These are phyloP conservation scores for Fraxinus albicans DNA, from an alignment of 305 asterid species.

Conservation along the genomic window DNA sequence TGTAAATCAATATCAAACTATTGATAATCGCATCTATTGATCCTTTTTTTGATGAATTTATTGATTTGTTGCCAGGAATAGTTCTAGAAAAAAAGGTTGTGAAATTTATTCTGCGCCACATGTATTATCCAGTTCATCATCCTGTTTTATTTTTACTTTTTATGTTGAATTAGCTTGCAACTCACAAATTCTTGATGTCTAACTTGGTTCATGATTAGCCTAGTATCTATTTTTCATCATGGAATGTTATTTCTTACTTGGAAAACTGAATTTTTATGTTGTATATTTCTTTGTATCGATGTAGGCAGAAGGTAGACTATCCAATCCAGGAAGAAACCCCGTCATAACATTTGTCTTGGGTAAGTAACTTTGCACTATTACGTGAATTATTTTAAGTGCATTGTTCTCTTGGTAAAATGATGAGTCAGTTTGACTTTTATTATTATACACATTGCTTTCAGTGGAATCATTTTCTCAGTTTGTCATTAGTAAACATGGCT, in stretches of 20 bases:
- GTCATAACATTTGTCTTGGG: constrained; percentile 81
- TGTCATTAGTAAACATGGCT: not conserved
- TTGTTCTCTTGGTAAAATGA: constrained; percentile 16
- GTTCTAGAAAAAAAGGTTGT: not conserved
- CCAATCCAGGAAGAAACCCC: constrained; percentile 43
- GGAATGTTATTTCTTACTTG: constrained; percentile 3
- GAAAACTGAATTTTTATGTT: constrained; percentile 10
- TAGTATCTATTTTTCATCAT: not conserved
- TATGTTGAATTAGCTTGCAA: not conserved
- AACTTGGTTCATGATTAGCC: not conserved
- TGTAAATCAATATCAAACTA: not conserved
- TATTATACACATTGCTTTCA: constrained; percentile 4
- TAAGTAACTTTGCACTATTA: constrained; percentile 32
- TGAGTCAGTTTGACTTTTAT: constrained; percentile 5
- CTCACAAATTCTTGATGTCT: not conserved
- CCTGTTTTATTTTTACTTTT: not conserved
- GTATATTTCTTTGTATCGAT: constrained; percentile 26
- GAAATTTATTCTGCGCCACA: too few species aligned
- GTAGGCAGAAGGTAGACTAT: constrained; percentile 64
- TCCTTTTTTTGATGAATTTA: not conserved
- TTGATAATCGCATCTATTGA: not conserved
- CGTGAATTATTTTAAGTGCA: constrained; percentile 14
- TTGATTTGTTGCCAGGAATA: not conserved
- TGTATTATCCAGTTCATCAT: not conserved
- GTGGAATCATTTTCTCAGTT: constrained; percentile 14